A percentile compares a stretch with the other conserved stretches of the same genome.
Evolutionary conservation across 495 filamentous ascomycete species (phyloP).

Genomic region (Bryoglossum gracile): DNA sequence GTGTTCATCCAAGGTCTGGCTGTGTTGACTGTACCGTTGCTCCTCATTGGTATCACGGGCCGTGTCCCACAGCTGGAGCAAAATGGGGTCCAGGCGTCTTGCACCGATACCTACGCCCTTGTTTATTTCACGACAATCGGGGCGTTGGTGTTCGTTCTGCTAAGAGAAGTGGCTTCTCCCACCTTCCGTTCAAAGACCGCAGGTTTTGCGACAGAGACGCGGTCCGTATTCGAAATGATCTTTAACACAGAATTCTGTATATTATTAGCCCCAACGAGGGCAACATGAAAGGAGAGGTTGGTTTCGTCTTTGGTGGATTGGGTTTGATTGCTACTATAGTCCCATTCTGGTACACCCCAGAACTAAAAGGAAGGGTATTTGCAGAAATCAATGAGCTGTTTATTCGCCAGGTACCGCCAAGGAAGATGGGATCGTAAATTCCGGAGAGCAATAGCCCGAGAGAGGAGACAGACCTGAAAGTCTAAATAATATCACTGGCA

Average conservation of each 20-base stretch:
- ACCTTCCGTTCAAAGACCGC: conserved; percentile 52
- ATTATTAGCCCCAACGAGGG: conserved; percentile 60
- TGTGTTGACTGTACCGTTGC: conserved; percentile 2
- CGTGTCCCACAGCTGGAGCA: conserved; percentile 5
- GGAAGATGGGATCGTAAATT: too few relatives aligned
- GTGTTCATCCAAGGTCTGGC: conserved; percentile 11
- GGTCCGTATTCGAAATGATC: conserved; percentile 50
- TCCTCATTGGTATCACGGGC: conserved; percentile 20
- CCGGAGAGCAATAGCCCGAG: too few relatives aligned
- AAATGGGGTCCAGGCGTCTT: conserved; percentile 39
- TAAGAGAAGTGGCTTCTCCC: conserved; percentile 37
- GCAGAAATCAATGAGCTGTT: conserved; percentile 47
- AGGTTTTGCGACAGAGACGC: conserved; percentile 52
- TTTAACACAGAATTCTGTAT: conserved; percentile 57
- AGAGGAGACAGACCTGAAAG: too few relatives aligned
- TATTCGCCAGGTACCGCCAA: conserved; percentile 30
- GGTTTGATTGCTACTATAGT: conserved; percentile 31
- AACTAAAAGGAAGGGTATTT: conserved; percentile 48
- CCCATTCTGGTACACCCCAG: conserved; percentile 32
- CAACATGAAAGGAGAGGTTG: conserved; percentile 57
- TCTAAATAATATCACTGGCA: too few relatives aligned
- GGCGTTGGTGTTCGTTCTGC: conserved; percentile 51
- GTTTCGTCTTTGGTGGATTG: conserved; percentile 59
- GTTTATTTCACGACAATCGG: conserved; percentile 52
- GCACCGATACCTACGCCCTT: conserved; percentile 46